Conservation (phyloP, 345 rosid species). For the Dovyalis caffra region DNA sequence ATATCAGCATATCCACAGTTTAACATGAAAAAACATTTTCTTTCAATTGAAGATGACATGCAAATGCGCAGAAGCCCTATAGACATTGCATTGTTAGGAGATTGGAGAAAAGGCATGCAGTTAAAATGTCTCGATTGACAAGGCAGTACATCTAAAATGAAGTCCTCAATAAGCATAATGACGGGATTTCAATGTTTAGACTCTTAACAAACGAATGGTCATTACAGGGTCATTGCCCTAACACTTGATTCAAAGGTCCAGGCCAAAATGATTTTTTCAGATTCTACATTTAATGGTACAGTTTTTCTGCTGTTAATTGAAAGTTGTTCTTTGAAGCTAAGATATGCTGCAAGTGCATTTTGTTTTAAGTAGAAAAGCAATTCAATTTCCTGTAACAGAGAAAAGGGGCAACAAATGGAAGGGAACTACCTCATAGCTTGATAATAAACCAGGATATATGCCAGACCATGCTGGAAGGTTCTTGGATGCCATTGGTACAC, state of each 20-base stretch:
- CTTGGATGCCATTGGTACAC: conserved; percentile 16
- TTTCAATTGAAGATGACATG: neutral
- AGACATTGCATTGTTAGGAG: neutral
- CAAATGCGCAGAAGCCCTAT: neutral
- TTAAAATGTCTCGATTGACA: too few species aligned
- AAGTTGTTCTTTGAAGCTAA: neutral
- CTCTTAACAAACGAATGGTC: neutral
- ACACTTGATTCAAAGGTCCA: neutral
- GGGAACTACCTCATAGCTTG: conserved; percentile 38
- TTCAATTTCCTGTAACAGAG: neutral
- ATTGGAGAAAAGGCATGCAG: too few species aligned
- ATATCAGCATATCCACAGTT: neutral
- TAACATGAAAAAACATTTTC: neutral
- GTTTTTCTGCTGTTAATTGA: neutral
- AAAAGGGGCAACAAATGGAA: neutral
- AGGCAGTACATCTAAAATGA: too few species aligned
- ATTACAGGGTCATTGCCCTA: too few species aligned
- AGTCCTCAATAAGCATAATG: neutral
- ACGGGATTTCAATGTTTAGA: neutral
- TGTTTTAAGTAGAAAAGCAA: neutral
- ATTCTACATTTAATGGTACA: neutral
- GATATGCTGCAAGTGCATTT: neutral
- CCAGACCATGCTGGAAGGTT: conserved; percentile 25
- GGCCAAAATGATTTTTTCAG: neutral
- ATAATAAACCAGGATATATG: conserved; percentile 27